Evolutionary conservation across 2,329 filamentous ascomycete genomes (phyloP).

Genomic region (Claviceps sp.): DNA sequence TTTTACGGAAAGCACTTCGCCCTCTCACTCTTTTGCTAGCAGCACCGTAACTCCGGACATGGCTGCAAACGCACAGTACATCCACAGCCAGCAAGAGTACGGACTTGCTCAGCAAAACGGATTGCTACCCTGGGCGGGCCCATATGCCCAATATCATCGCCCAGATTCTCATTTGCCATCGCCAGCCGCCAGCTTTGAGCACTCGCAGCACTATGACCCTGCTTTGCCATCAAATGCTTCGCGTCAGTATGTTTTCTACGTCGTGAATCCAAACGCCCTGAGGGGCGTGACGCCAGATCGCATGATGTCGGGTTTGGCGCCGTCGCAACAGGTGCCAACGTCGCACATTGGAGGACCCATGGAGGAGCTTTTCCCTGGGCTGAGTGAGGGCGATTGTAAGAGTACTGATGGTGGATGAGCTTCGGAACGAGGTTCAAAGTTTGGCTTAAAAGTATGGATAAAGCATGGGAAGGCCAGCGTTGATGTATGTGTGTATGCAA

Average conservation of each 20-base stretch:
- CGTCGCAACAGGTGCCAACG: not conserved
- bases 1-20: not conserved
- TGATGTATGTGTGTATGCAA: not conserved
- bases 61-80: not conserved
- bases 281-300: not conserved
- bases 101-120: not conserved
- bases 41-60: not conserved
- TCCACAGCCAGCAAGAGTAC: not conserved
- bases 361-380: constrained; percentile 3
- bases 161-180: not conserved
- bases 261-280: not conserved
- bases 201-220: not conserved
- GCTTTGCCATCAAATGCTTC: not conserved
- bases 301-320: not conserved
- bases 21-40: constrained; percentile 1
- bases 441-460: not conserved
- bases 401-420: not conserved
- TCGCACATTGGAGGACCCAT: constrained; percentile 1
- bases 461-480: not conserved
- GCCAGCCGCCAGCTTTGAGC: constrained; percentile 2
- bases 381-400: not conserved
- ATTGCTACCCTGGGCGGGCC: not conserved
- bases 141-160: not conserved
- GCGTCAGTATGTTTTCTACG: not conserved
- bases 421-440: too few relatives aligned